These are phyloP conservation scores for Nakaseomyces bracarensis DNA, from an alignment of 1,139 yeast species.

Conservation along the genomic window DNA sequence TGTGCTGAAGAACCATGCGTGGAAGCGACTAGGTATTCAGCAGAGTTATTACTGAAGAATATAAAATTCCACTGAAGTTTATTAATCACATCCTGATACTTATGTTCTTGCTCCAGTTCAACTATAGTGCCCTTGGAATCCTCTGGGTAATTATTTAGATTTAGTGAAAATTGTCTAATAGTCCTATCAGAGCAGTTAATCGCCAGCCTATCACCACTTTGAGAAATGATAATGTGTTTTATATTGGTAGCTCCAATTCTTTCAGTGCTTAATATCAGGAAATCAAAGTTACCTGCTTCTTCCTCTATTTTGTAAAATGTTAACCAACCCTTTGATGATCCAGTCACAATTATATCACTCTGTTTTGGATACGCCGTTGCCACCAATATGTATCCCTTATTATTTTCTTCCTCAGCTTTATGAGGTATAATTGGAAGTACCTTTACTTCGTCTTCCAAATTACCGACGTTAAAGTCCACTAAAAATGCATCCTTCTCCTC, in stretches of 20 bases:
- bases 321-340: constrained; percentile 75
- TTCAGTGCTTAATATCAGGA: not conserved
- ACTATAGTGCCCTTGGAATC: constrained; percentile 22
- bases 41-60: constrained; percentile 61
- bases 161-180: constrained; percentile 61
- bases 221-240: constrained; percentile 58
- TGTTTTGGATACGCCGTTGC: constrained; percentile 29
- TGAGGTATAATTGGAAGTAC: not conserved
- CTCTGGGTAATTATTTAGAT: constrained; percentile 13
- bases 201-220: constrained; percentile 61
- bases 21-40: constrained; percentile 81
- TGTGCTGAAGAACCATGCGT: constrained; percentile 82
- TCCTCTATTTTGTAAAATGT: constrained; percentile 38
- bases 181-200: constrained; percentile 78
- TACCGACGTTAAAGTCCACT: constrained; percentile 46
- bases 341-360: constrained; percentile 51
- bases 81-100: constrained; percentile 86
- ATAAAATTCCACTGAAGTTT: constrained; percentile 83
- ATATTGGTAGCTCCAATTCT: constrained; percentile 57
- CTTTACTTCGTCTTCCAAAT: constrained; percentile 34
- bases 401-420: constrained; percentile 20
- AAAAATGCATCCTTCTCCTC: constrained; percentile 40
- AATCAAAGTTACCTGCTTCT: constrained; percentile 38
- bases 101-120: constrained; percentile 66
- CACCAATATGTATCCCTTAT: constrained; percentile 30